phyloP scores from a whole-genome alignment of 2,329 filamentous ascomycete species.

The Monilinia laxa region DNA sequence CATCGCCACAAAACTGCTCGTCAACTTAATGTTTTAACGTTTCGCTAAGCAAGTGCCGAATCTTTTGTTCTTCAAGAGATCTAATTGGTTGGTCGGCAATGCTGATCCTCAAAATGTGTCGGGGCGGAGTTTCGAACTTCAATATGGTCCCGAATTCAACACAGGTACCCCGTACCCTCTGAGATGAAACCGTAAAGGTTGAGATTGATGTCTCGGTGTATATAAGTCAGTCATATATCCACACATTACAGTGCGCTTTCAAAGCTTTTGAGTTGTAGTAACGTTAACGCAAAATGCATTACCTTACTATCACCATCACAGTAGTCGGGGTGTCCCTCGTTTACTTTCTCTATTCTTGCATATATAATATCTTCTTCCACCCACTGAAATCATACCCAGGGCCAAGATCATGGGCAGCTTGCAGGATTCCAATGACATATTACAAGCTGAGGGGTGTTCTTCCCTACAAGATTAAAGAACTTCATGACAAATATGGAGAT shows the following conservation, averaged over 20 bases:
- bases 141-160: not conserved
- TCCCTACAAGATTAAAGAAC: conserved; percentile 7
- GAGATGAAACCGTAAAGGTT: not conserved
- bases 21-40: not conserved
- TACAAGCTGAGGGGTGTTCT: conserved; percentile 9
- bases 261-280: not conserved
- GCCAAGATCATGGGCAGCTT: conserved; percentile 20
- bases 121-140: not conserved
- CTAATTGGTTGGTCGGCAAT: not conserved
- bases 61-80: not conserved
- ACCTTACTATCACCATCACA: too few species aligned
- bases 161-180: not conserved
- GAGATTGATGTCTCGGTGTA: not conserved
- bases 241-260: too few species aligned
- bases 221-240: not conserved
- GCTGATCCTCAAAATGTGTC: not conserved
- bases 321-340: not conserved
- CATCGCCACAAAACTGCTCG: not conserved
- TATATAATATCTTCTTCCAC: conserved; percentile 28
- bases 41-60: not conserved
- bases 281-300: not conserved
- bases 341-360: not conserved
- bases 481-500: conserved; percentile 28
- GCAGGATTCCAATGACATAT: conserved; percentile 18
- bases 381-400: conserved; percentile 27